phyloP scores from a whole-genome alignment of 2,329 filamentous ascomycete genomes.

The Sporothrix pseudoabietina region DNA sequence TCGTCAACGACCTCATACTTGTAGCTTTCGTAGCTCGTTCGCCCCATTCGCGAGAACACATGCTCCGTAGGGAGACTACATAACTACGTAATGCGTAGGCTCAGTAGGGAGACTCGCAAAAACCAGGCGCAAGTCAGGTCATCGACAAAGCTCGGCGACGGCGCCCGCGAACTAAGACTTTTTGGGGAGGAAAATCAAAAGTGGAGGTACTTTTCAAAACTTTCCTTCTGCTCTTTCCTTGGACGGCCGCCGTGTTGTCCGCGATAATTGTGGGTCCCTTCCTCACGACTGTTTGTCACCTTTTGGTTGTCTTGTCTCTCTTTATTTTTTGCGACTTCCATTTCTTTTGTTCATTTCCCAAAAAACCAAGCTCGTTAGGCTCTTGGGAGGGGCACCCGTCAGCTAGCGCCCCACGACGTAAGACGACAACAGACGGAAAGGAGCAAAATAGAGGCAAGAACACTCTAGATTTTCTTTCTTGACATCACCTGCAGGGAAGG shows the following conservation, averaged over 20 bases:
- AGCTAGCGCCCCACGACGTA: slow-evolving; percentile 7
- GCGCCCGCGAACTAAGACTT: not conserved
- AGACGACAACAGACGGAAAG: not conserved
- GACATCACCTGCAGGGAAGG: slow-evolving; percentile 8
- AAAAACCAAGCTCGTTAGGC: slow-evolving; percentile 8
- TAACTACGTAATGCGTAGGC: not conserved
- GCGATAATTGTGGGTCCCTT: not conserved
- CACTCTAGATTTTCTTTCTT: not conserved
- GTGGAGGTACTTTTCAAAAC: not conserved
- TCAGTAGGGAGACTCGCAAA: not conserved
- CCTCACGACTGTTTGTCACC: not conserved
- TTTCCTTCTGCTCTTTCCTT: not conserved
- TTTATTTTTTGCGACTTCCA: not conserved
- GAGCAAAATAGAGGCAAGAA: not conserved
- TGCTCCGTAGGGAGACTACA: too few relatives aligned
- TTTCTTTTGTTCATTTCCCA: slow-evolving; percentile 11
- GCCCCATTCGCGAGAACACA: not conserved
- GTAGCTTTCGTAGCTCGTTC: not conserved
- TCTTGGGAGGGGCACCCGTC: slow-evolving; percentile 2
- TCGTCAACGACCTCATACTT: not conserved
- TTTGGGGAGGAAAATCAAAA: not conserved
- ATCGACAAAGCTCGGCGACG: slow-evolving; percentile 4
- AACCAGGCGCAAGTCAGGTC: slow-evolving; percentile 5
- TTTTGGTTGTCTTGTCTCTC: not conserved
- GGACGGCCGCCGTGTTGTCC: slow-evolving; percentile 9